Evolutionary conservation across 177 flowering plant species (phyloP), one percentile per base, ranked within the genome.

Genomic region (Vitis hybrid): DNA sequence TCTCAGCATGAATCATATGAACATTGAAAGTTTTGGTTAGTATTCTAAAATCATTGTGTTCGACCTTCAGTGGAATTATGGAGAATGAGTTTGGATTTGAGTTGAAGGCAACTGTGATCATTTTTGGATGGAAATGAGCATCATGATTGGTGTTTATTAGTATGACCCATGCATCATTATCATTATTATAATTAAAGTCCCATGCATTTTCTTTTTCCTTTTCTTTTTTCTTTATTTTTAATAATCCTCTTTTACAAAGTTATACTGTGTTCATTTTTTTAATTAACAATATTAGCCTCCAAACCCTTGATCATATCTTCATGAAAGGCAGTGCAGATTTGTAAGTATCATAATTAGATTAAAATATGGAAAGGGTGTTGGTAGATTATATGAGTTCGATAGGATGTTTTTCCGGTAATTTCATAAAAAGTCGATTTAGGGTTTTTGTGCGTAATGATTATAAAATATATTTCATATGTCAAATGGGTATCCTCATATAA

Each of bases 251-350:
- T 61, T 52, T 2, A 63, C 51, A 70, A 70, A 54, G 68, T 45
- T 71, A 18, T 18, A n/a, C 20, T 52, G 13, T 26, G 29, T 8
- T 10, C 39, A 29, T 59, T 12, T 61, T 60, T 53, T 13, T 1
- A 31, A 72, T 31, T 34, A 26, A 45, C 58, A 63, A 65, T 53
- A 16, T 22, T 3, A 54, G 65, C 67, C 63, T 66, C 56, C 67
- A 20, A 54, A 66, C 45, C 45, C 45, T 39, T 39, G 45, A 39
- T 39, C 55, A 72, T 65, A 76, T 76, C 79, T 76, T 76, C 76
- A 59, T 72, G 2, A 72, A 68, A 76, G 79, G 73, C n/a, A 64
- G 73, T 69, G 79, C 73, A 52, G 76, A 76, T 76, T 68, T 59
- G 68, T 16, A n/a, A 67, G 60, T 62, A 8, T 56, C 16, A 60